These are phyloP conservation scores for Aspergillus heteromorphus DNA, from an alignment of 495 filamentous ascomycete genomes.

Conservation along the genomic window DNA sequence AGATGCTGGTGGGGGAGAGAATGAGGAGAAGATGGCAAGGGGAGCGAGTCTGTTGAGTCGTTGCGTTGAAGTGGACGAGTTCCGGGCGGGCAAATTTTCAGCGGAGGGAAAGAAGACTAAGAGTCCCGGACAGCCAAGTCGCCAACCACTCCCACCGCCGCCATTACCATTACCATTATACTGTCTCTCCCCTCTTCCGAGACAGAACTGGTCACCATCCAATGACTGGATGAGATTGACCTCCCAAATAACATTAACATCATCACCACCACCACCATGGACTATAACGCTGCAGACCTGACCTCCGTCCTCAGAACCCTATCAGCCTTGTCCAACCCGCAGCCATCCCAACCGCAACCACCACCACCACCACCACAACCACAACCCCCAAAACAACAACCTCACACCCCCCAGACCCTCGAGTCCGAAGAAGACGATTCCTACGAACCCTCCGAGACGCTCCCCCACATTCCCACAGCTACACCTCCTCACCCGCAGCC, in stretches of 20 bases:
- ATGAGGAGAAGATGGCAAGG: background rate
- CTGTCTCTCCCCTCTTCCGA: too few species aligned
- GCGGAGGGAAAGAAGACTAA: conserved; percentile 15
- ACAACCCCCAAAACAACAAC: background rate
- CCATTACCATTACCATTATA: background rate
- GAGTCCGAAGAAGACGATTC: conserved; percentile 18
- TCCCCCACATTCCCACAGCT: background rate
- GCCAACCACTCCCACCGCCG: background rate
- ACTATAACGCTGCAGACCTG: conserved; percentile 42
- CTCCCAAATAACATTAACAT: too few species aligned
- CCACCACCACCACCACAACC: conserved; percentile 4
- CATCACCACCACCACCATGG: conserved; percentile 18
- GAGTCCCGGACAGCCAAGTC: background rate
- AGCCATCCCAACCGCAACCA: background rate
- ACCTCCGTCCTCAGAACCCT: conserved; percentile 51
- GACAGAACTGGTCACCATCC: too few species aligned
- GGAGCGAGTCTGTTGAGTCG: conserved; percentile 7
- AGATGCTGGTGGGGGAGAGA: conserved; percentile 9
- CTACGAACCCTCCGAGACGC: conserved; percentile 23
- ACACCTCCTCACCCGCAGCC: background rate
- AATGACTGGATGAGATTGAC: too few species aligned
- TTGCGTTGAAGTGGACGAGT: conserved; percentile 12
- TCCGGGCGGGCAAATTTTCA: conserved; percentile 37
- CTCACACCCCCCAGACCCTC: conserved; percentile 1
- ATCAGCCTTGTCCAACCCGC: conserved; percentile 32